These are phyloP conservation scores for Xylariaceae sp. DNA, from an alignment of 2,329 filamentous ascomycete species.

Conservation along the genomic window DNA sequence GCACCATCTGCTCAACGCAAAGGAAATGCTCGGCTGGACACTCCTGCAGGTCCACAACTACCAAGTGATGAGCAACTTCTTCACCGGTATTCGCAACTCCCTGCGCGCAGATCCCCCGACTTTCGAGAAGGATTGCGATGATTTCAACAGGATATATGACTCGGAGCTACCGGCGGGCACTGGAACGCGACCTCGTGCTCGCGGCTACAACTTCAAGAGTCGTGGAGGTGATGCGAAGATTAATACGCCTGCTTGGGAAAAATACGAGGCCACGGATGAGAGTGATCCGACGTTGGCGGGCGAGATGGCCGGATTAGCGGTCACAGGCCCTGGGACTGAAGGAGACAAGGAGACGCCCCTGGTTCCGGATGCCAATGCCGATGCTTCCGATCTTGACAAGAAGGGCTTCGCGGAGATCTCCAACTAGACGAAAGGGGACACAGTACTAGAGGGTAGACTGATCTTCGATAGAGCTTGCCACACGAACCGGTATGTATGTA, in stretches of 20 bases:
- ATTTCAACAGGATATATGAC: slow-evolving; percentile 57
- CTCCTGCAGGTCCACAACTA: slow-evolving; percentile 92
- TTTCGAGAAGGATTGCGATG: slow-evolving; percentile 51
- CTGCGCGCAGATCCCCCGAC: slow-evolving; percentile 53
- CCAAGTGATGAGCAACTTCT: slow-evolving; percentile 65
- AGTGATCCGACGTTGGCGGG: slow-evolving; percentile 38
- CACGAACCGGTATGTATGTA: too few species aligned
- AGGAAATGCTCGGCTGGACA: slow-evolving; percentile 96
- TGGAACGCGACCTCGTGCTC: slow-evolving; percentile 70
- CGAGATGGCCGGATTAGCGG: slow-evolving; percentile 40
- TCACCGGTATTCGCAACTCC: slow-evolving; percentile 60
- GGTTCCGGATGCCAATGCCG: slow-evolving; percentile 42
- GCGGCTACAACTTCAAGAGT: slow-evolving; percentile 78
- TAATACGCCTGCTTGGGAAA: slow-evolving; percentile 63
- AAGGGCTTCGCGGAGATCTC: slow-evolving; percentile 51
- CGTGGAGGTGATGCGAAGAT: slow-evolving; percentile 60
- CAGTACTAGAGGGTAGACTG: background rate
- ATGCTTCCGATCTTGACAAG: slow-evolving; percentile 47
- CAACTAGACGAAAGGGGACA: slow-evolving; percentile 2
- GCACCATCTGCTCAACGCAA: slow-evolving; percentile 79
- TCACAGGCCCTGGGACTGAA: slow-evolving; percentile 24
- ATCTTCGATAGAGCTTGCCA: background rate
- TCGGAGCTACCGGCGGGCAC: slow-evolving; percentile 65
- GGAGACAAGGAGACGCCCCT: slow-evolving; percentile 46
- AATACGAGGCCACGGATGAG: slow-evolving; percentile 36